A percentile compares a stretch with the other conserved stretches of the same genome.
Evolutionary conservation across 768 basidiomycete genomes (phyloP).

Genomic region (Hygrocybe punicea): DNA sequence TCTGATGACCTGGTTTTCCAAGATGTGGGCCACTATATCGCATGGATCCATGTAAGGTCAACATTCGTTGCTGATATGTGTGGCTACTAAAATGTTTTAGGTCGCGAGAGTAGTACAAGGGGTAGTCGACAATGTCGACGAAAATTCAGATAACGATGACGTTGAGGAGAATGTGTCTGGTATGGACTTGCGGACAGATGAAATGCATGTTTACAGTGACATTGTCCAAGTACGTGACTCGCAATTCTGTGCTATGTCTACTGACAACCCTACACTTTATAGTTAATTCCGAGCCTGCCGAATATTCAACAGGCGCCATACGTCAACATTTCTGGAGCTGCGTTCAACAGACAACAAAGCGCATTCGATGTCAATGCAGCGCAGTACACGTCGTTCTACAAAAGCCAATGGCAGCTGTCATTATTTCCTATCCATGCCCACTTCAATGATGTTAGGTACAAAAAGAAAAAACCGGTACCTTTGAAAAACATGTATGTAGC

Average conservation of each 20-base stretch:
- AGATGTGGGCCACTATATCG: not conserved
- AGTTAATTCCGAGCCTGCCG: not conserved
- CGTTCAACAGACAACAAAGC: not conserved
- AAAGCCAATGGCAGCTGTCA: not conserved
- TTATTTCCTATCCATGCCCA: not conserved
- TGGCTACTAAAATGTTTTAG: not conserved
- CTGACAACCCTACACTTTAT: not conserved
- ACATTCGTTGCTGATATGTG: not conserved
- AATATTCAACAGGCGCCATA: not conserved
- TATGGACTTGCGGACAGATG: not conserved
- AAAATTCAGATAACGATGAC: not conserved
- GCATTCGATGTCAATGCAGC: not conserved
- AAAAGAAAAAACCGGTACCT: too few species aligned
- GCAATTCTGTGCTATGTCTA: not conserved
- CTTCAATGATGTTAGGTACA: too few species aligned
- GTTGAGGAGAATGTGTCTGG: not conserved
- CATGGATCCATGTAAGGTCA: not conserved
- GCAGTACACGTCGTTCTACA: not conserved
- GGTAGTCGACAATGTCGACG: not conserved
- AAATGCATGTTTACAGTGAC: slow-evolving; percentile 1
- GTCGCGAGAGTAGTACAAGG: not conserved
- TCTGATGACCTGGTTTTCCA: not conserved
- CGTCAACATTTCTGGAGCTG: not conserved
- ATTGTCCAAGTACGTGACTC: not conserved
- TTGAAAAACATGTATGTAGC: too few species aligned